A percentile compares a stretch with the other conserved stretches of the same genome.
phyloP scores from a whole-genome alignment of 257 asterid species.

The Solanum microdontum region DNA sequence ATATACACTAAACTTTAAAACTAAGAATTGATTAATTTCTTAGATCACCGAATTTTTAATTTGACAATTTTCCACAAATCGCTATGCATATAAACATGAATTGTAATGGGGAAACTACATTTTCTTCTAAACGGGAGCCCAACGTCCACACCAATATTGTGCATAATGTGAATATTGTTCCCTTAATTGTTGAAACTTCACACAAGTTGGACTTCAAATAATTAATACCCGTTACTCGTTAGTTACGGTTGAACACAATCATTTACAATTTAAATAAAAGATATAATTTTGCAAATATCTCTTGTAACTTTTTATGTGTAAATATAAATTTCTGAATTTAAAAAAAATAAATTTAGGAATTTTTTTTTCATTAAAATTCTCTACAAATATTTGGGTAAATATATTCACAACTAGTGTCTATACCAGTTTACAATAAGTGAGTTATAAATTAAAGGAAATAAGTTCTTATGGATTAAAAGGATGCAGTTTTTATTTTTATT shows the following conservation, averaged over 20 bases:
- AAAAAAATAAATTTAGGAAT: neutral
- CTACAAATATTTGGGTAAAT: neutral
- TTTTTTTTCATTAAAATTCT: neutral
- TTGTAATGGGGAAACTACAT: neutral
- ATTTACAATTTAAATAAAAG: neutral
- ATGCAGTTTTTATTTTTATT: neutral
- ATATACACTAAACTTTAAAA: too few species aligned
- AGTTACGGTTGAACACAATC: neutral
- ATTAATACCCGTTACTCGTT: neutral
- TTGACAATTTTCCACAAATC: neutral
- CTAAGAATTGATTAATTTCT: neutral
- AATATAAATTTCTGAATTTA: neutral
- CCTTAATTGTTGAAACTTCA: neutral
- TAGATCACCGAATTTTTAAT: neutral
- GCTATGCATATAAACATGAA: neutral
- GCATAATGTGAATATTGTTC: neutral
- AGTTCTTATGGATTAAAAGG: neutral
- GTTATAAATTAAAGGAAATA: neutral
- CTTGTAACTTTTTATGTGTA: neutral
- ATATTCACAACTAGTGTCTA: neutral
- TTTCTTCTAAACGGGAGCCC: neutral
- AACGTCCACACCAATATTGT: neutral
- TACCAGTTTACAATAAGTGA: neutral
- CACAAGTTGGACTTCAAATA: neutral
- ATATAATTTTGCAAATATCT: neutral